phyloP scores from a whole-genome alignment of 192 early-diverging fungal genomes.

The Linnemannia elongata region DNA sequence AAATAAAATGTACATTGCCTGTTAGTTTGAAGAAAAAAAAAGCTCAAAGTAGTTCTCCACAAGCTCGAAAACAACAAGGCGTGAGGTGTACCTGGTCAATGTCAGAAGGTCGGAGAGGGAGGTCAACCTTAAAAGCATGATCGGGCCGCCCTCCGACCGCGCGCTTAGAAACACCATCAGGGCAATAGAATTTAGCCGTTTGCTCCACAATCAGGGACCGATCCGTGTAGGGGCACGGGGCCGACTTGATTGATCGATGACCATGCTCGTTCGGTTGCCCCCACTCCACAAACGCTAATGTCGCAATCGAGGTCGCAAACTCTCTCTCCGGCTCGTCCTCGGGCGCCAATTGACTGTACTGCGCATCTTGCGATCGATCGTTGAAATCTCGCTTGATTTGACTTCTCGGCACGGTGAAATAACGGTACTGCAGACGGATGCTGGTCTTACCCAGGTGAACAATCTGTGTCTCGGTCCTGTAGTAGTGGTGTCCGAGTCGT shows the following conservation, averaged over 20 bases:
- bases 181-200: neutral
- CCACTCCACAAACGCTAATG: slow-evolving; percentile 19
- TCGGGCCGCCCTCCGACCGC: slow-evolving; percentile 7
- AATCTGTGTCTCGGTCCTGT: slow-evolving; percentile 16
- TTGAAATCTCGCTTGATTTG: slow-evolving; percentile 30
- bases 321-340: slow-evolving; percentile 33
- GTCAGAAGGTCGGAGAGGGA: slow-evolving; percentile 28
- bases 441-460: slow-evolving; percentile 23
- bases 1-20: neutral
- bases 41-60: neutral
- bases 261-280: slow-evolving; percentile 17
- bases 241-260: slow-evolving; percentile 16
- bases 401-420: slow-evolving; percentile 26
- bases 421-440: slow-evolving; percentile 20
- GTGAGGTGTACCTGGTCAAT: slow-evolving; percentile 24
- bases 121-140: slow-evolving; percentile 30
- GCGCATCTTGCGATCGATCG: slow-evolving; percentile 16
- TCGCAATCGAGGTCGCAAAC: slow-evolving; percentile 19
- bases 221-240: slow-evolving; percentile 8
- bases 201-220: neutral
- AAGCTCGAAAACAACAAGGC: neutral
- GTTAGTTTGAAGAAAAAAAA: neutral
- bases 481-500: neutral
- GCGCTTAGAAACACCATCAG: neutral
- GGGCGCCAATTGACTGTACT: neutral